phyloP scores from a whole-genome alignment of 192 early-diverging fungal species.

The Fimicolochytrium jonesii region DNA sequence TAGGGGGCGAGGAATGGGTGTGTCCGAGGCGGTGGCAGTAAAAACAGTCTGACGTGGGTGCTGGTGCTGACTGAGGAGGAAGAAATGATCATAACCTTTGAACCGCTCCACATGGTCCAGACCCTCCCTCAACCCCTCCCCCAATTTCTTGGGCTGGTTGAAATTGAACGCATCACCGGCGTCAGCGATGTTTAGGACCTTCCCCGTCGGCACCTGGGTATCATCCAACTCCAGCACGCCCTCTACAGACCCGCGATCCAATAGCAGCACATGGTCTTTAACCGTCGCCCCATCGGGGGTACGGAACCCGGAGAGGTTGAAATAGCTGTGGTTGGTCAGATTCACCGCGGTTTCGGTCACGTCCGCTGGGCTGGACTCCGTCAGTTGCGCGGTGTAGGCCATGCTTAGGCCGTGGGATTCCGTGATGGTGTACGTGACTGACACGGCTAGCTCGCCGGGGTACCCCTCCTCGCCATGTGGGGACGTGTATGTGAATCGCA shows the following conservation, averaged over 20 bases:
- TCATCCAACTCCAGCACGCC: slow-evolving; percentile 51
- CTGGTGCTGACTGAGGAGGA: slow-evolving; percentile 27
- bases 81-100: slow-evolving; percentile 83
- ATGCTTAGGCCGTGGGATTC: slow-evolving; percentile 17
- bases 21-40: background rate
- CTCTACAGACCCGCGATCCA: slow-evolving; percentile 37
- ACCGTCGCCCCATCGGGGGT: slow-evolving; percentile 37
- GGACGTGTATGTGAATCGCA: slow-evolving; percentile 56
- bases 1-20: background rate
- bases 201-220: slow-evolving; percentile 70
- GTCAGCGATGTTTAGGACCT: slow-evolving; percentile 36
- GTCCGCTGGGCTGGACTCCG: slow-evolving; percentile 44
- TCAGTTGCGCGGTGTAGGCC: slow-evolving; percentile 44
- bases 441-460: slow-evolving; percentile 61
- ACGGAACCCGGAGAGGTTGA: slow-evolving; percentile 72
- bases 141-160: slow-evolving; percentile 45
- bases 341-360: slow-evolving; percentile 63
- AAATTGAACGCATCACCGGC: slow-evolving; percentile 48
- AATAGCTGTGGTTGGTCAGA: slow-evolving; percentile 85
- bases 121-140: slow-evolving; percentile 35
- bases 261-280: slow-evolving; percentile 49
- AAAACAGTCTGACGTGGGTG: background rate
- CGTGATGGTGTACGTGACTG: slow-evolving; percentile 53
- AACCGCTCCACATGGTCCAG: slow-evolving; percentile 42
- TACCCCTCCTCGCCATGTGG: slow-evolving; percentile 75